Evolutionary conservation across 257 asterid species (phyloP).

Genomic region (Paulownia fortunei): DNA sequence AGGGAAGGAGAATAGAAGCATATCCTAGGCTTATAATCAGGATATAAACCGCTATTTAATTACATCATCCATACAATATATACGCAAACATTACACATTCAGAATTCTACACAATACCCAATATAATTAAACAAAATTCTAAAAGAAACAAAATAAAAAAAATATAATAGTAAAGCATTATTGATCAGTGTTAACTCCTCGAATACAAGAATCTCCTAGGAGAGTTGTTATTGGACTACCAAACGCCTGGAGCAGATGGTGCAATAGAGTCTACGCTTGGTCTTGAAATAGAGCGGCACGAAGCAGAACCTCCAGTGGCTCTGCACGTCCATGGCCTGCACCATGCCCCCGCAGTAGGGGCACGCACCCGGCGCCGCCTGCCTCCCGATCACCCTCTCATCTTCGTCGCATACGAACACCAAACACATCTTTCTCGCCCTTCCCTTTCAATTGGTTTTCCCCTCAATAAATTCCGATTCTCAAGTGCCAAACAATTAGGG

Average conservation of each 20-base stretch:
- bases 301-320: slow-evolving; percentile 86
- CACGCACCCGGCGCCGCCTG: slow-evolving; percentile 84
- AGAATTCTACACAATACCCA: not conserved
- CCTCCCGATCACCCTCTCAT: slow-evolving; percentile 75
- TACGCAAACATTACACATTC: not conserved
- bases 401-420: slow-evolving; percentile 88
- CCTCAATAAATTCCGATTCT: not conserved
- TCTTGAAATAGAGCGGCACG: slow-evolving; percentile 74
- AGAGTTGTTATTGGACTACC: slow-evolving; percentile 40
- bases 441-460: not conserved
- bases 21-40: no score
- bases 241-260: slow-evolving; percentile 71
- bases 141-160: not conserved
- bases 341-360: slow-evolving; percentile 87
- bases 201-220: no score
- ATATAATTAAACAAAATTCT: not conserved
- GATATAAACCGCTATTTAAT: no score
- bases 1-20: no score
- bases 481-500: not conserved
- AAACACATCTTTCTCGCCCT: slow-evolving; percentile 58
- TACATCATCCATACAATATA: not conserved
- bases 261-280: slow-evolving; percentile 71
- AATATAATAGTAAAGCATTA: not conserved
- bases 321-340: slow-evolving; percentile 88
- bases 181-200: no score